phyloP scores from a whole-genome alignment of 2,329 filamentous ascomycete genomes.

The Diaporthe sp. region DNA sequence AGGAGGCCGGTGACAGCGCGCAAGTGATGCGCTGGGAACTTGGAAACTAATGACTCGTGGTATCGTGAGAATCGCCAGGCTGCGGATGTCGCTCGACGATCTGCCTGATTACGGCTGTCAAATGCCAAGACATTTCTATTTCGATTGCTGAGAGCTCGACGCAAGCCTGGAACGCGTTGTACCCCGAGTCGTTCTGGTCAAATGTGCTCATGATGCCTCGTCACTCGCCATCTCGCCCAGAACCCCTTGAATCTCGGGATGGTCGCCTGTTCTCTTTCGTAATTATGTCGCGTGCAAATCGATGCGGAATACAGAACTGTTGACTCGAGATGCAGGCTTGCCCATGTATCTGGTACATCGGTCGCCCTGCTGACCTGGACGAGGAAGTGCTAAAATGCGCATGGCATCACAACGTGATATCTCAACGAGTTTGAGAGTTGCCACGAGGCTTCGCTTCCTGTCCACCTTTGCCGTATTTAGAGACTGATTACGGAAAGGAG shows the following conservation, averaged over 20 bases:
- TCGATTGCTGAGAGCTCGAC: constrained; percentile 27
- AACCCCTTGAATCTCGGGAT: constrained; percentile 30
- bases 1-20: constrained; percentile 30
- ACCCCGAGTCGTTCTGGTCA: constrained; percentile 14
- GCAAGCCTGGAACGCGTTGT: constrained; percentile 8
- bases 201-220: constrained; percentile 21
- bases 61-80: constrained; percentile 31
- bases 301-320: constrained; percentile 16
- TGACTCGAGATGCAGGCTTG: constrained; percentile 15
- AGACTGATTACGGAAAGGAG: background rate
- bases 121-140: constrained; percentile 18
- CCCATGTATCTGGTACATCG: constrained; percentile 28
- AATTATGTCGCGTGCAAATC: constrained; percentile 23
- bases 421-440: background rate
- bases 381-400: constrained; percentile 8
- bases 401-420: constrained; percentile 16
- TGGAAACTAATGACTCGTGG: constrained; percentile 30
- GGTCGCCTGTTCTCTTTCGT: constrained; percentile 20
- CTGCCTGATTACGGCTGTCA: constrained; percentile 13
- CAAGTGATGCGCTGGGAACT: constrained; percentile 22
- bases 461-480: background rate
- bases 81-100: constrained; percentile 28
- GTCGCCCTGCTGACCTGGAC: background rate
- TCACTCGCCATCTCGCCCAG: constrained; percentile 28
- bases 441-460: background rate